A percentile compares a stretch with the other conserved stretches of the same genome.
Evolutionary conservation across 345 rosid genomes (phyloP).

Genomic region (Kandelia obovata): DNA sequence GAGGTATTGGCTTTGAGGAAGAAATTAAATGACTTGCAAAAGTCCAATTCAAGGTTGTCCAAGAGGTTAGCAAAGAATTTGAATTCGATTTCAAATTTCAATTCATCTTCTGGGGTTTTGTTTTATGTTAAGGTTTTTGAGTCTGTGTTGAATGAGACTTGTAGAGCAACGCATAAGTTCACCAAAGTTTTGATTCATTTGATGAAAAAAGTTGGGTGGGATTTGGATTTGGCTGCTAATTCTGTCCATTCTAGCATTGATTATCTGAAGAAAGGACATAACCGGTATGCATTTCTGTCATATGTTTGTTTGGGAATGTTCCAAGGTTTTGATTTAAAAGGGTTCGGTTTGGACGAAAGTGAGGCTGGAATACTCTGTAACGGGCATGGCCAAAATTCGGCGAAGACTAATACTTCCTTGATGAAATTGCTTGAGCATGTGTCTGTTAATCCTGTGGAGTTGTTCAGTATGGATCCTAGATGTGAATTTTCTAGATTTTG

Average conservation of each 20-base stretch:
- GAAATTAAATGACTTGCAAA: conserved; percentile 58
- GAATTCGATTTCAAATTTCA: conserved; percentile 16
- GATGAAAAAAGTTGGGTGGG: conserved; percentile 90
- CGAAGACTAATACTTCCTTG: conserved; percentile 31
- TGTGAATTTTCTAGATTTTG: conserved; percentile 78
- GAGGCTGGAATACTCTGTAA: conserved; percentile 23
- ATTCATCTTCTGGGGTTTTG: conserved; percentile 50
- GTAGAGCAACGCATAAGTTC: conserved; percentile 57
- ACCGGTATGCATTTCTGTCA: conserved; percentile 61
- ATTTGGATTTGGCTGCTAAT: conserved; percentile 75
- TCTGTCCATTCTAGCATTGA: conserved; percentile 56
- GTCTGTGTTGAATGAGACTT: conserved; percentile 60
- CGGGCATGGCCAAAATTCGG: conserved; percentile 31
- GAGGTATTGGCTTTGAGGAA: conserved; percentile 55
- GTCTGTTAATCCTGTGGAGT: conserved; percentile 74
- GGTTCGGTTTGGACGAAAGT: conserved; percentile 41
- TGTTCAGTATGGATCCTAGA: conserved; percentile 56
- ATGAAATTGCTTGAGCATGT: conserved; percentile 73
- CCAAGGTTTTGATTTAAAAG: conserved; percentile 55
- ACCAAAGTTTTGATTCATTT: conserved; percentile 65
- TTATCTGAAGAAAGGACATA: conserved; percentile 55
- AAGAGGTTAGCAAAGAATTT: conserved; percentile 49
- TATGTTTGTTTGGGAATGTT: conserved; percentile 83
- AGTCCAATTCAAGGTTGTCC: conserved; percentile 47
- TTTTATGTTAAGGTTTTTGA: conserved; percentile 61